These are phyloP conservation scores for Avena insularis DNA, from an alignment of 176 grass and related monocot species.

Conservation along the genomic window DNA sequence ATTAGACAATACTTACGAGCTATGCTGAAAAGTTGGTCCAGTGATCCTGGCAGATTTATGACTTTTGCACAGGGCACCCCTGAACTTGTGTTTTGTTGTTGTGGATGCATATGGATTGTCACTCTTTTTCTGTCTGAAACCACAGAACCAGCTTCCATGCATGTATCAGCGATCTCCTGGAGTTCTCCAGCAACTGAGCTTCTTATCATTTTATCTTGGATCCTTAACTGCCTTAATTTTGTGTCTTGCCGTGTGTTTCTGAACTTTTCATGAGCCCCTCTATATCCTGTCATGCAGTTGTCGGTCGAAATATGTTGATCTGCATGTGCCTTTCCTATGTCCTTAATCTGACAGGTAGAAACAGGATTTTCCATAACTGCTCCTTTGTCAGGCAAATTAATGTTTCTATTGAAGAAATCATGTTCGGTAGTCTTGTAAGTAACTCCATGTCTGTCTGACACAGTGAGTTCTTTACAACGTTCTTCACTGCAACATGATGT, in stretches of 20 bases:
- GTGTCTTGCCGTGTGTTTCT: not conserved
- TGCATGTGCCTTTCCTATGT: constrained; percentile 23
- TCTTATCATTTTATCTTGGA: constrained; percentile 1
- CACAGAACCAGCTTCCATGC: constrained; percentile 24
- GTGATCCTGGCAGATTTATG: constrained; percentile 67
- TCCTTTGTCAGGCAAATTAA: constrained; percentile 6
- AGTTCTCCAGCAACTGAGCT: not conserved
- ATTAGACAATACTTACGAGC: constrained; percentile 63
- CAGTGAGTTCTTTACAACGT: not conserved
- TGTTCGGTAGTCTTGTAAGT: not conserved
- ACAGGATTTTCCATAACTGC: constrained; percentile 17
- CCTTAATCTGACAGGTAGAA: not conserved
- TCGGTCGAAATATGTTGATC: constrained; percentile 29
- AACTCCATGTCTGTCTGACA: constrained; percentile 8
- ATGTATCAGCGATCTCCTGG: constrained; percentile 27
- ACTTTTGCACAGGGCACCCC: constrained; percentile 57
- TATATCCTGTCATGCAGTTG: constrained; percentile 34
- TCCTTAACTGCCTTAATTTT: constrained; percentile 26
- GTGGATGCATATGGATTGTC: constrained; percentile 52
- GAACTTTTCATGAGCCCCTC: constrained; percentile 19
- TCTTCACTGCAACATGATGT: not conserved
- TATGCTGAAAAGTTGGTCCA: constrained; percentile 70
- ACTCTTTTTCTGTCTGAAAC: constrained; percentile 61
- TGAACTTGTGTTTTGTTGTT: constrained; percentile 24
- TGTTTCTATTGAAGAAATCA: not conserved